Evolutionary conservation across 2,329 filamentous ascomycete genomes (phyloP), one percentile per base, ranked within the genome.

Genomic region (Pseudohalonectria lignicola): DNA sequence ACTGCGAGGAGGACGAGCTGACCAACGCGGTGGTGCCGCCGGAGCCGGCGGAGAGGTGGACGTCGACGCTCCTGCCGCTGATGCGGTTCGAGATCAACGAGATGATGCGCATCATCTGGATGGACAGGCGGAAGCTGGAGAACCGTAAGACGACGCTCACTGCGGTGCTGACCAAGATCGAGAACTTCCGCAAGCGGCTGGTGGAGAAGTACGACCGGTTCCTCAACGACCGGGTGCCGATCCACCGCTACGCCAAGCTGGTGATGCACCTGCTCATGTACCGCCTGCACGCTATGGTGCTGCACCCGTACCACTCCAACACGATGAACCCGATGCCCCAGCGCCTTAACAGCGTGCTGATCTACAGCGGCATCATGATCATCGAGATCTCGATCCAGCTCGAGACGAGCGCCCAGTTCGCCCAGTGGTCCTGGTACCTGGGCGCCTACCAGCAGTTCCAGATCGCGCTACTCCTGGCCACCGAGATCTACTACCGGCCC

Each of bases 371-470:
- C 23, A 67, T 69, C 39, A 53, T 63, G 48, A 68, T 71, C 34
- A 56, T 66, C 41, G 65, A 71, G 48, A 59, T 66, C 3, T 62
- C 63, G 2, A 64, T 66, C 34, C 59, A 63, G 43, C 59, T 71
- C 4, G 66, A 69, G 42, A 66, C 58, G 5, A 59, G 61, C 39
- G 53, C 51, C 1, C 41, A 51, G 4, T 68, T 85, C 28, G 55
- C 60, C 2, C 59, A 60, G 2, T 87, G 81, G 80, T 57, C 64
- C 2, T 87, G 83, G 83, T 86, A 86, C 47, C 50, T 63, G 11
- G 79, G 81, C 4, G 79, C 82, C 5, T 73, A 82, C 45, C 78
- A 83, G 43, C 82, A 86, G 52, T 85, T 79, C 53, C 82, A 86
- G 49, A 69, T 72, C 4, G 79, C 81, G 0, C 64, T 87, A 23